Evolutionary conservation across 2,329 filamentous ascomycete species (phyloP).

Genomic region (Lachnellula suecica): DNA sequence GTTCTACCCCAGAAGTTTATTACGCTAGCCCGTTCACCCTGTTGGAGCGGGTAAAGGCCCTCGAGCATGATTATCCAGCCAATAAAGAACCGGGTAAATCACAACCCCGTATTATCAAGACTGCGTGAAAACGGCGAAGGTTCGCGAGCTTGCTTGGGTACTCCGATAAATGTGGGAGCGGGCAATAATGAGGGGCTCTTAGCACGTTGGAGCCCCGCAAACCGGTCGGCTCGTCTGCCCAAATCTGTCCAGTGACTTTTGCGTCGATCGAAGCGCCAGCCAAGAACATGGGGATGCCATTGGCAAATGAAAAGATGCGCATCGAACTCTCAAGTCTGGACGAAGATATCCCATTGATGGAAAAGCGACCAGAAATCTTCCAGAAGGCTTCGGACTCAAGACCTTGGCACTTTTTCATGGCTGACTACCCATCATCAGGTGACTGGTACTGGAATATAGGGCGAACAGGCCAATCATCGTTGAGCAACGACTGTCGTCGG

Average conservation of each 20-base stretch:
- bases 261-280: background rate
- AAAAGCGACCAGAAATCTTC: background rate
- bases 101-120: background rate
- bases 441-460: too few species aligned
- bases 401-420: background rate
- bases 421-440: background rate
- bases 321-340: background rate
- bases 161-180: background rate
- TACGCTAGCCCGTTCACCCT: background rate
- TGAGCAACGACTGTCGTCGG: too few species aligned
- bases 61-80: background rate
- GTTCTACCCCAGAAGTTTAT: background rate
- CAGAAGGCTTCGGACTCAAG: background rate
- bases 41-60: background rate
- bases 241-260: background rate
- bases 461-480: too few species aligned
- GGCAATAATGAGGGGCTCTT: background rate
- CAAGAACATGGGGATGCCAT: background rate
- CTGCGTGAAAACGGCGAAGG: background rate
- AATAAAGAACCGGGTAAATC: slow-evolving; percentile 4
- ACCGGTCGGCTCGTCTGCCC: slow-evolving; percentile 2
- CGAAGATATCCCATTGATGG: background rate
- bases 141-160: background rate
- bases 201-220: background rate
- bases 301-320: background rate